phyloP scores from a whole-genome alignment of 2,329 filamentous ascomycete genomes.

The Fusarium agapanthi region DNA sequence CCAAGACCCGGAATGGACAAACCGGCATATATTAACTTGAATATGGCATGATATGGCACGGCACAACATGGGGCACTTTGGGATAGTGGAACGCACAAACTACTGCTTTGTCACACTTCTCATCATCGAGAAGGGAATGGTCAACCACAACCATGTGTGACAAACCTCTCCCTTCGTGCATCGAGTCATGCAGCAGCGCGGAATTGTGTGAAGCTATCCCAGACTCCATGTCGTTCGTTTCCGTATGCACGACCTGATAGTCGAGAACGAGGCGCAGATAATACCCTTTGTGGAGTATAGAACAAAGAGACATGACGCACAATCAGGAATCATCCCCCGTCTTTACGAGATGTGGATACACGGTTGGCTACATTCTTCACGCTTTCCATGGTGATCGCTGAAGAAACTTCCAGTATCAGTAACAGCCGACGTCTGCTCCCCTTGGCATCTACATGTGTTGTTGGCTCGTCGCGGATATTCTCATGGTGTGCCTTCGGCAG shows the following conservation, averaged over 20 bases:
- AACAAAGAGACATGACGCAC: conserved; percentile 8
- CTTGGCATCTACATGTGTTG: conserved; percentile 11
- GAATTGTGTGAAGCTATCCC: conserved; percentile 30
- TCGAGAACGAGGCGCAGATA: conserved; percentile 8
- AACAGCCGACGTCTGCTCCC: conserved; percentile 24
- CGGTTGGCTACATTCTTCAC: conserved; percentile 22
- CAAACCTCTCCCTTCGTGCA: conserved; percentile 27
- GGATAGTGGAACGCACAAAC: conserved; percentile 22
- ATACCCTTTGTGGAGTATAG: conserved; percentile 17
- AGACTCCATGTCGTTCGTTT: conserved; percentile 22
- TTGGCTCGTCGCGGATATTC: conserved; percentile 30
- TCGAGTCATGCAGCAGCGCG: conserved; percentile 34
- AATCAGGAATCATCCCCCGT: conserved; percentile 17
- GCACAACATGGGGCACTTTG: conserved; percentile 25
- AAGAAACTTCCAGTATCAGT: conserved; percentile 30
- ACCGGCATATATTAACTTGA: conserved; percentile 25
- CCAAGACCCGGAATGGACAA: conserved; percentile 21
- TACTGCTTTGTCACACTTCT: conserved; percentile 19
- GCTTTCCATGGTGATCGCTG: conserved; percentile 14
- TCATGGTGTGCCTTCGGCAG: conserved; percentile 31
- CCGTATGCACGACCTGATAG: conserved; percentile 18
- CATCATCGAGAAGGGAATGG: conserved; percentile 21
- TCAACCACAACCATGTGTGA: conserved; percentile 36
- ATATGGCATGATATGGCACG: conserved; percentile 35
- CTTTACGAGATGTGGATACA: conserved; percentile 20